Evolutionary conservation across 1,284 basidiomycete species (phyloP).

Genomic region (Puccinia coronata): DNA sequence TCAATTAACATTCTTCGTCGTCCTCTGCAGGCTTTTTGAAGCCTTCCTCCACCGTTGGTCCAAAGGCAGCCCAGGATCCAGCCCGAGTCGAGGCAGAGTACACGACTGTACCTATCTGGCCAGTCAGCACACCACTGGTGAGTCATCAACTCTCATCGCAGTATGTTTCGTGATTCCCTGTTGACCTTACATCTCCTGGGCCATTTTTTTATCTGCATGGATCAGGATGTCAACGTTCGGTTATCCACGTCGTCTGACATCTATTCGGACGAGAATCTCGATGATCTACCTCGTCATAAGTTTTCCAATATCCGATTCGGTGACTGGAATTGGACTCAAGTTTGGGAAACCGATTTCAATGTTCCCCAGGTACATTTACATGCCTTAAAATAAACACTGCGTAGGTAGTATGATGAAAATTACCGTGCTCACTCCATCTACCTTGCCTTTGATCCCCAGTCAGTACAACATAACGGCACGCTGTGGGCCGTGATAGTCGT

Average conservation of each 20-base stretch:
- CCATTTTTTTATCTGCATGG: background rate
- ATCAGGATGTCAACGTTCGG: conserved; percentile 68
- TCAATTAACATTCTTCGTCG: background rate
- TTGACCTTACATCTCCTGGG: background rate
- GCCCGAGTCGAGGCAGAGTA: conserved; percentile 30
- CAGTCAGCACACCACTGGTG: conserved; percentile 59
- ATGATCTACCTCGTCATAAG: conserved; percentile 68
- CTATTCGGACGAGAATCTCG: conserved; percentile 61
- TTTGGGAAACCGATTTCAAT: conserved; percentile 68
- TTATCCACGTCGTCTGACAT: conserved; percentile 69
- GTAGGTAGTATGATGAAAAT: too few species aligned
- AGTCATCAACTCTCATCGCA: background rate
- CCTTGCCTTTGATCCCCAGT: conserved; percentile 60
- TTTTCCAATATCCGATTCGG: conserved; percentile 84
- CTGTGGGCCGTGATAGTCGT: conserved; percentile 85
- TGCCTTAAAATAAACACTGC: too few species aligned
- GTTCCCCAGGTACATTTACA: conserved; percentile 76
- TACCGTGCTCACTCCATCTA: background rate
- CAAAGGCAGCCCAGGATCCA: background rate
- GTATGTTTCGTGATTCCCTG: background rate
- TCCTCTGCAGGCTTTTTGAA: conserved; percentile 1
- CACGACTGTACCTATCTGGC: conserved; percentile 58
- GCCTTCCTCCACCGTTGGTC: conserved; percentile 10
- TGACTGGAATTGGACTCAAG: conserved; percentile 71
- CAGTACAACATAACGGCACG: conserved; percentile 73